Evolutionary conservation across 306 rosid genomes (phyloP).

Genomic region (Cucurbita ficifolia): DNA sequence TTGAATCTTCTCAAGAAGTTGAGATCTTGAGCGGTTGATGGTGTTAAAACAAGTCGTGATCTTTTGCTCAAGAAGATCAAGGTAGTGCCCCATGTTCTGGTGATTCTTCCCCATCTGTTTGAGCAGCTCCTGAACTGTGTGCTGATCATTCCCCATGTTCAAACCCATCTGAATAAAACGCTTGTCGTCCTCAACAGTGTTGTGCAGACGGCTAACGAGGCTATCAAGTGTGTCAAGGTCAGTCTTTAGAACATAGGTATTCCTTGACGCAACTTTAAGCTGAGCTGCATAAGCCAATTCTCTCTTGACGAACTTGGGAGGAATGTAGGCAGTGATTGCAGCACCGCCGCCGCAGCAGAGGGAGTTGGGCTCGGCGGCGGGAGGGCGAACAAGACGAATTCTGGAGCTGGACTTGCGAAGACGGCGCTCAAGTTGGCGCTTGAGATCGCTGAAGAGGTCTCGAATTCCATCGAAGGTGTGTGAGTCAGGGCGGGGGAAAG

Average conservation of each 20-base stretch:
- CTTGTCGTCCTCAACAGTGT: conserved; percentile 39
- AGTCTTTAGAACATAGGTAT: conserved; percentile 24
- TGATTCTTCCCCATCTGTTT: conserved; percentile 33
- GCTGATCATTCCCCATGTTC: conserved; percentile 35
- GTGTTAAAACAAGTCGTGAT: conserved; percentile 30
- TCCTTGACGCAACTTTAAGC: conserved; percentile 45
- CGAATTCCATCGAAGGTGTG: conserved; percentile 19
- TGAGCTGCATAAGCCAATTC: conserved; percentile 30
- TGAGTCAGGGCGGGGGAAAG: conserved; percentile 29
- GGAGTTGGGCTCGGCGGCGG: conserved; percentile 10
- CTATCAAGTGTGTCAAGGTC: conserved; percentile 41
- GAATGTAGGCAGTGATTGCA: conserved; percentile 13
- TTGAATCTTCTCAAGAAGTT: conserved; percentile 29
- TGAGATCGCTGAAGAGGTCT: conserved; percentile 29
- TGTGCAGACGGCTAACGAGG: conserved; percentile 34
- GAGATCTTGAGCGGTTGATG: conserved; percentile 42
- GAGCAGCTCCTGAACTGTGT: conserved; percentile 44
- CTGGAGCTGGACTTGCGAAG: conserved; percentile 30
- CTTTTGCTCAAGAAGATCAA: conserved; percentile 40
- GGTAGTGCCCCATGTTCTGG: conserved; percentile 20
- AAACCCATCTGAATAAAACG: conserved; percentile 25
- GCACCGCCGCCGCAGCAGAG: conserved; percentile 15
- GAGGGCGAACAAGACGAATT: conserved; percentile 25
- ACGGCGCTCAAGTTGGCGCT: conserved; percentile 26
- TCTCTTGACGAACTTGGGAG: conserved; percentile 6